These are phyloP conservation scores for Primulina huaijiensis DNA, from an alignment of 257 asterid species.

Conservation along the genomic window DNA sequence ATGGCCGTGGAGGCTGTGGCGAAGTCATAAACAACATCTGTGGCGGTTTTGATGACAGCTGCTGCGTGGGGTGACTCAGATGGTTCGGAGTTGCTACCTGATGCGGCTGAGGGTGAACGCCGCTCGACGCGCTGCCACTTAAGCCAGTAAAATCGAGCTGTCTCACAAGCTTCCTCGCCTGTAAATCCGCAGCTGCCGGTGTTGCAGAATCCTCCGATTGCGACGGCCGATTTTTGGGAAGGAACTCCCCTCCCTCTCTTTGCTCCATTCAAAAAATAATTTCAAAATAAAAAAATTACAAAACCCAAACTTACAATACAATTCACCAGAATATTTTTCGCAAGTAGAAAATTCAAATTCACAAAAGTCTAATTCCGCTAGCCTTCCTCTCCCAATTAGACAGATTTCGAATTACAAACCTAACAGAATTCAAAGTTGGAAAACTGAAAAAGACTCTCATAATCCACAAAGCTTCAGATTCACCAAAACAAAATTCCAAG, in stretches of 20 bases:
- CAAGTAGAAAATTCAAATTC: slow-evolving; percentile 16
- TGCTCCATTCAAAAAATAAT: slow-evolving; percentile 59
- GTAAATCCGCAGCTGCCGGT: slow-evolving; percentile 52
- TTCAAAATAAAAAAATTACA: slow-evolving; percentile 14
- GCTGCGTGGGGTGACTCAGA: slow-evolving; percentile 28
- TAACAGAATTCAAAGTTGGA: slow-evolving; percentile 3
- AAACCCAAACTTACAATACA: slow-evolving; percentile 25
- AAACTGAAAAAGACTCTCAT: slow-evolving; percentile 22
- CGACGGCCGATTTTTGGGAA: slow-evolving; percentile 45
- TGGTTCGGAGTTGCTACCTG: slow-evolving; percentile 38
- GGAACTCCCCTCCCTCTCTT: slow-evolving; percentile 70
- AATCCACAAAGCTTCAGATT: slow-evolving; percentile 48
- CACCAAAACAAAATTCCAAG: slow-evolving; percentile 32
- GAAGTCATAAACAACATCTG: slow-evolving; percentile 45
- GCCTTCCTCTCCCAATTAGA: slow-evolving; percentile 14
- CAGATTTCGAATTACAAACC: slow-evolving; percentile 14
- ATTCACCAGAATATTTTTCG: slow-evolving; percentile 21
- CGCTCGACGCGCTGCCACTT: slow-evolving; percentile 39
- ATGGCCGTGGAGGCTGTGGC: slow-evolving; percentile 53
- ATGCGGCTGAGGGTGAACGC: slow-evolving; percentile 31
- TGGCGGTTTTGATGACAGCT: slow-evolving; percentile 30
- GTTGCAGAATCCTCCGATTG: slow-evolving; percentile 52
- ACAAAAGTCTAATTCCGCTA: slow-evolving; percentile 25
- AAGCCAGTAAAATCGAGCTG: slow-evolving; percentile 90
- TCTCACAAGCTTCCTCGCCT: slow-evolving; percentile 87